Percentiles rank a stretch among this genome's conserved stretches.
Evolutionary conservation across 1,284 basidiomycete species (phyloP).

Genomic region (Ceratobasidium sp.): DNA sequence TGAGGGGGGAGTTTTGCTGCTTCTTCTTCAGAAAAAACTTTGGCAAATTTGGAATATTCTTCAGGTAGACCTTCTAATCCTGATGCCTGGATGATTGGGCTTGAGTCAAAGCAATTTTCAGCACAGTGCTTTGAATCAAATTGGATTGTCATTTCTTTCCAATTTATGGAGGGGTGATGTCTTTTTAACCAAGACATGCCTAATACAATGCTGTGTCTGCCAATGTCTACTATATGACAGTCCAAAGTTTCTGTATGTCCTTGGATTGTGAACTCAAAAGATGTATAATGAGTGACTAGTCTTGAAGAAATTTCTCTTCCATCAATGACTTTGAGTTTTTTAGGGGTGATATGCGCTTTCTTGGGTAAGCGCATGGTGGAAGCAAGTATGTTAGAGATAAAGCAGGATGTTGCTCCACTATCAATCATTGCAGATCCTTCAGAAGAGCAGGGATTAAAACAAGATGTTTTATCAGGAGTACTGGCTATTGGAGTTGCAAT

Average conservation of each 20-base stretch:
- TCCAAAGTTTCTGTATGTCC: not conserved
- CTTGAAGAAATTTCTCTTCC: conserved; percentile 1
- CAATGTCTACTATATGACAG: conserved; percentile 2
- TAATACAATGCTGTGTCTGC: conserved; percentile 31
- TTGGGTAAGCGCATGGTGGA: not conserved
- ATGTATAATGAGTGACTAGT: not conserved
- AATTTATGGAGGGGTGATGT: conserved; percentile 1
- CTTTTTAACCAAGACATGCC: conserved; percentile 40
- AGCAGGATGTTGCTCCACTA: not conserved
- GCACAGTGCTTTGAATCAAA: not conserved
- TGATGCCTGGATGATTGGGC: too few species aligned
- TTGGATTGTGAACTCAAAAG: not conserved
- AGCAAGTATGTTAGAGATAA: conserved; percentile 7
- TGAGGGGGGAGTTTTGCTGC: conserved; percentile 1
- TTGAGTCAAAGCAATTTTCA: too few species aligned
- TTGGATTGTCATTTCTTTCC: too few species aligned
- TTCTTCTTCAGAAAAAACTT: conserved; percentile 1
- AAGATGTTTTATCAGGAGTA: not conserved
- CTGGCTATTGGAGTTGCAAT: not conserved
- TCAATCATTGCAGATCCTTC: too few species aligned
- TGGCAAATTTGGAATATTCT: too few species aligned
- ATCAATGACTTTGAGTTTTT: not conserved
- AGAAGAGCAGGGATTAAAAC: conserved; percentile 8
- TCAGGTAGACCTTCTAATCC: too few species aligned
- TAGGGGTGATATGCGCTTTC: not conserved